Evolutionary conservation across 164 flowering plant genomes (phyloP), one percentile per base, ranked within the genome.

Genomic region (Akebia trifoliata): DNA sequence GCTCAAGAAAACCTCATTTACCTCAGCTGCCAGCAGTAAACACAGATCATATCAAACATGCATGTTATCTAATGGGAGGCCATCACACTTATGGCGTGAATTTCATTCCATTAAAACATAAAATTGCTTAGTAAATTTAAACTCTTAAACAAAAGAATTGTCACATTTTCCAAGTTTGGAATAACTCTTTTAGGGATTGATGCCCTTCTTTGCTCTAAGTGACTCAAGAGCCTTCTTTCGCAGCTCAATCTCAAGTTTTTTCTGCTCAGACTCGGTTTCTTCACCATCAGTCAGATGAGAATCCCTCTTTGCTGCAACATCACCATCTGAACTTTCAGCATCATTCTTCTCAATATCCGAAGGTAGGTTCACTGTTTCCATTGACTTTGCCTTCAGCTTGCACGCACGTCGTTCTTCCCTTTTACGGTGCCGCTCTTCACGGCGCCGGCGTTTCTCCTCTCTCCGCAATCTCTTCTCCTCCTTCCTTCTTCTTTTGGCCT

Each of bases 201-300:
- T 49, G 66, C 85, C 91, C 82, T 80, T 90, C 80, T 86, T 90
- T 50, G 99, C 99, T 73, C 83, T 78, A 20, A 86, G 81, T 14
- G 90, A 78, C 69, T 90, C 91, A 50, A 90, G 81, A 57, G 99
- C 99, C 76, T 86, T 94, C 49, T 85, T 79, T 67, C 99, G 80
- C 52, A 94, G 68, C 72, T 86, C 99, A 46, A 84, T 86, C 81
- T 94, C 99, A 54, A 90, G 87, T 65, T 59, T 82, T 63, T 78
- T 88, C 70, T 75, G 82, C 60, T 82, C 81, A 15, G 73, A 56
- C 55, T 81, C 84, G 18, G 63, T 38, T 58, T 67, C 88, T 42
- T 83, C 81, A 29, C 57, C 21, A 8, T 80, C 78, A 51, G 72
- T 78, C 46, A 49, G 54, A 62, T 52, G 70, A 28, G 67, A 52